Evolutionary conservation across 2,329 filamentous ascomycete species (phyloP), one percentile per base, ranked within the genome.

Genomic region (Venturia asperata): DNA sequence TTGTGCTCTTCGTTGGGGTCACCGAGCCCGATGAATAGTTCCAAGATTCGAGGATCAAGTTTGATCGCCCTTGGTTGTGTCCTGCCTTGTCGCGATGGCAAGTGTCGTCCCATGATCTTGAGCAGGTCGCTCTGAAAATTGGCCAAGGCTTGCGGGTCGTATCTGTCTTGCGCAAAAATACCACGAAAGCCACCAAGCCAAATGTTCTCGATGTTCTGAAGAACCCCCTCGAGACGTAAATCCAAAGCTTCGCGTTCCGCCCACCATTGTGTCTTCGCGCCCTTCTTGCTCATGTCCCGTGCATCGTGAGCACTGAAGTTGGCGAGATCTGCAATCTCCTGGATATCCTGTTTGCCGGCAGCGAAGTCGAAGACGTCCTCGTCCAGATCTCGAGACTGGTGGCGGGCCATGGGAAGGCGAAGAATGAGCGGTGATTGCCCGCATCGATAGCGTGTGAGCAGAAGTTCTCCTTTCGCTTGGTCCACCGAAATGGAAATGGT

Each of bases 161-260:
- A 82, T 61, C 80, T 76, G 64, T 89, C 84, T 64, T 90, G 88
- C 1, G 91, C 92, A 72, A 99, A 93, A n/a, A 99, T 88, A 19
- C 93, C 92, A 66, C 87, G 88, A 81, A 99, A 99, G 0, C 94
- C 94, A 61, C 93, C 92, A 5, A 99, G 84, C 94, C 94, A 99
- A 27, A 94, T 87, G 67, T 90, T 88, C 75, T 99, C 93, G 47
- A 99, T 89, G 67, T 91, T 95, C 64, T 87, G 81, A 1, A 99
- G 81, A 11, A 99, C 82, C 62, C 90, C 87, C 67, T 85, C 87
- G 30, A 99, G 81, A 11, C 91, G 86, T 41, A 79, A 78, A 72
- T 99, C 94, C 19, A 99, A 81, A 2, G 83, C 83, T 74, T 94
- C 88, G 17, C 95, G 85, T 72, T 92, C 89, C 5, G 84, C 84